Evolutionary conservation across 257 asterid species (phyloP).

Genomic region (Penstemon davidsonii): DNA sequence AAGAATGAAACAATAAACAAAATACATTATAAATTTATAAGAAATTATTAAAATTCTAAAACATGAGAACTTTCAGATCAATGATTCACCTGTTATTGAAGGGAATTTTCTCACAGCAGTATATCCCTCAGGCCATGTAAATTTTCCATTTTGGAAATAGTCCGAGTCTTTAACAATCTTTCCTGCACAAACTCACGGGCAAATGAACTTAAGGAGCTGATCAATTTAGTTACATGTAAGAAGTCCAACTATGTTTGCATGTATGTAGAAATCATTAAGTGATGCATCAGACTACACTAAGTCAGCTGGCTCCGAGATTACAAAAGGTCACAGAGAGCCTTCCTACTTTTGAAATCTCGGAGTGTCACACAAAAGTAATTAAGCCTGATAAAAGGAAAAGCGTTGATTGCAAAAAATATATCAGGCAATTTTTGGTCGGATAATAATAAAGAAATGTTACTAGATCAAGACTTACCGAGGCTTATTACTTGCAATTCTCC

Average conservation of each 20-base stretch:
- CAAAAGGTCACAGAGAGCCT: background rate
- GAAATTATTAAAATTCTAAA: too few species aligned
- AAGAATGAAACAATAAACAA: conserved; percentile 16
- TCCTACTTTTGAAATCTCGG: background rate
- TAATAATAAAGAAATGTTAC: conserved; percentile 12
- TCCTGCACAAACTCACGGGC: conserved; percentile 56
- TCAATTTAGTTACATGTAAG: conserved; percentile 15
- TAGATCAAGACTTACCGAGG: conserved; percentile 56
- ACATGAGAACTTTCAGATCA: conserved; percentile 3
- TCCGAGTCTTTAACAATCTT: conserved; percentile 65
- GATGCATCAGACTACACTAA: conserved; percentile 9
- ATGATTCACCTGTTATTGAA: conserved; percentile 59
- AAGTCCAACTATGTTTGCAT: background rate
- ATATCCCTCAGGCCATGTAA: conserved; percentile 89
- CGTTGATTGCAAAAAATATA: background rate
- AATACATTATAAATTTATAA: background rate
- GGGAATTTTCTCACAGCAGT: conserved; percentile 70
- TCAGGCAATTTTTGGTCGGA: conserved; percentile 13
- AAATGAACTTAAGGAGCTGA: conserved; percentile 23
- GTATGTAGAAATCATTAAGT: conserved; percentile 15
- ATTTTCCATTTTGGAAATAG: conserved; percentile 70
- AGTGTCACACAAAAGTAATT: conserved; percentile 20
- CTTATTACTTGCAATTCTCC: conserved; percentile 68
- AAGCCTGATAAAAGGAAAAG: conserved; percentile 21
- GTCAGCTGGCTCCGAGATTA: too few species aligned